Conservation (phyloP, 345 rosid genomes). For the Gossypium sturtianum region DNA sequence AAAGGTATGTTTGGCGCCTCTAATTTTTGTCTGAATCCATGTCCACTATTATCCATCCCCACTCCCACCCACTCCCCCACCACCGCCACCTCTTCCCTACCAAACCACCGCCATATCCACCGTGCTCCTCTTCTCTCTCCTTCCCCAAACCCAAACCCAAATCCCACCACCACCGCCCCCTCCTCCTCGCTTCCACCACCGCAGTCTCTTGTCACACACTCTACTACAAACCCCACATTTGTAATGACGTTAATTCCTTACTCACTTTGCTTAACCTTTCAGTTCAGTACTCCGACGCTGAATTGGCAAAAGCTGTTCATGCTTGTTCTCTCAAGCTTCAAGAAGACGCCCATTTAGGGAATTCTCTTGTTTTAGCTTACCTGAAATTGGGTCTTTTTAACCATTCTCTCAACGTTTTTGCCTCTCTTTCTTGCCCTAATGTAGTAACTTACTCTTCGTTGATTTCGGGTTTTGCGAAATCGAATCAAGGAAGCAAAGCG, state of each 20-base stretch:
- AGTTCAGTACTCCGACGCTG: constrained; percentile 34
- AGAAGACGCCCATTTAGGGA: constrained; percentile 39
- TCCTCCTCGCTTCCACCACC: constrained; percentile 19
- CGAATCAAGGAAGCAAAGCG: constrained; percentile 44
- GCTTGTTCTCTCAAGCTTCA: constrained; percentile 50
- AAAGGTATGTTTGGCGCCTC: constrained; percentile 19
- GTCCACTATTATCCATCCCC: constrained; percentile 41
- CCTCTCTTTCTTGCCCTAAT: constrained; percentile 42
- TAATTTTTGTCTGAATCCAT: constrained; percentile 19
- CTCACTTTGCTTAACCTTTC: constrained; percentile 49
- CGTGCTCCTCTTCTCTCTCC: not conserved
- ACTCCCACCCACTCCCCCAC: constrained; percentile 18
- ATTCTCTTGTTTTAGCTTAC: constrained; percentile 53
- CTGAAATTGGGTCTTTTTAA: constrained; percentile 49
- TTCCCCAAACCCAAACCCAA: constrained; percentile 16
- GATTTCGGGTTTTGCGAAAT: constrained; percentile 56
- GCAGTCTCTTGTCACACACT: constrained; percentile 11
- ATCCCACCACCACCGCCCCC: constrained; percentile 13
- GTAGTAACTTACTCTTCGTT: constrained; percentile 64
- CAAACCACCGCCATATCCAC: constrained; percentile 16
- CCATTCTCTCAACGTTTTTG: constrained; percentile 48
- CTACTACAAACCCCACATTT: constrained; percentile 17
- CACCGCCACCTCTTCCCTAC: constrained; percentile 10
- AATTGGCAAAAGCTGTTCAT: constrained; percentile 56
- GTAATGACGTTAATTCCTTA: constrained; percentile 17